Conservation (phyloP, 23 red algal genomes). For the Agarophyton chilense region DNA sequence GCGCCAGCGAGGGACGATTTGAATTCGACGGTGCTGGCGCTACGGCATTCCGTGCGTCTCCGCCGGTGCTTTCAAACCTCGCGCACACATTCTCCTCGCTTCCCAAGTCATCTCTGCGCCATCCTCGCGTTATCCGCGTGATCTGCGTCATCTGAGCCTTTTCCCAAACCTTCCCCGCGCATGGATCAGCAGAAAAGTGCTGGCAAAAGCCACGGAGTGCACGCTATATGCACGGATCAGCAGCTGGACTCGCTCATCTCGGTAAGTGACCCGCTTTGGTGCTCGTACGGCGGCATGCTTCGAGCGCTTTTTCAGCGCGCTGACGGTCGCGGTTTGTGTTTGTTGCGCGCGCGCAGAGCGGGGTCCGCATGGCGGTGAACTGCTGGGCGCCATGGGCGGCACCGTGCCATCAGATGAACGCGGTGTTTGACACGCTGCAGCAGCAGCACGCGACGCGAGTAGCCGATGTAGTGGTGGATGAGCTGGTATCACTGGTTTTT, state of each 20-base stretch:
- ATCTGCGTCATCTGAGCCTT: too few relatives aligned
- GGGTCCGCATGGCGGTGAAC: background rate
- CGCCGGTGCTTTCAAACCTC: too few relatives aligned
- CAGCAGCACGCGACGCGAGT: background rate
- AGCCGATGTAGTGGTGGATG: background rate
- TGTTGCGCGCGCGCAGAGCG: background rate
- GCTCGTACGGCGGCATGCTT: background rate
- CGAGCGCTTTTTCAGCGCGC: background rate
- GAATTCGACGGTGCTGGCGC: too few relatives aligned
- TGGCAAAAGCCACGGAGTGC: background rate
- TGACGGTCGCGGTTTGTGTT: background rate
- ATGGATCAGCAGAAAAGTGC: slow-evolving; percentile 18
- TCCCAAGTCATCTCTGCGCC: too few relatives aligned
- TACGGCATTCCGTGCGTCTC: too few relatives aligned
- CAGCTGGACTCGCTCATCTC: slow-evolving; percentile 4
- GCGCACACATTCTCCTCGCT: too few relatives aligned
- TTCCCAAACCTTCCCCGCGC: background rate
- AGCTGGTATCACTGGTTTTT: slow-evolving; percentile 1
- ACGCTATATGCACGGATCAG: background rate
- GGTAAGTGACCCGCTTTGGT: background rate
- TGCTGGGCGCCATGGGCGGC: slow-evolving; percentile 68
- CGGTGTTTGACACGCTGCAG: slow-evolving; percentile 43
- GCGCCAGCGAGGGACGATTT: too few relatives aligned
- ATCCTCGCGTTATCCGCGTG: too few relatives aligned
- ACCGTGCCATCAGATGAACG: slow-evolving; percentile 66